Conservation (phyloP, 2,329 filamentous ascomycete genomes). For the Trichoderma semiorbis region DNA sequence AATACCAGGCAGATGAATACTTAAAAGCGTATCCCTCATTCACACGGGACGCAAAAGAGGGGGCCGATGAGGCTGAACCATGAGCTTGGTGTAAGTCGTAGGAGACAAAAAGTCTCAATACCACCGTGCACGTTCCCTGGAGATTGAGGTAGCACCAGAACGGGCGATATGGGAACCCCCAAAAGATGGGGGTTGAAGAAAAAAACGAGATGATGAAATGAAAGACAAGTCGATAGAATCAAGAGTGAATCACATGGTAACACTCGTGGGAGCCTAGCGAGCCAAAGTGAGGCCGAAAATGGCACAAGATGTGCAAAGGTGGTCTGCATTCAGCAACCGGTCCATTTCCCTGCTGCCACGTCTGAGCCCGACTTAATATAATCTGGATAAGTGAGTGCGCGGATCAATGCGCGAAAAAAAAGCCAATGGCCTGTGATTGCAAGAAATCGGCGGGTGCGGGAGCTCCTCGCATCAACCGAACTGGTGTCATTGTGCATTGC, state of each 20-base stretch:
- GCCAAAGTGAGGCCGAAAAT: neutral
- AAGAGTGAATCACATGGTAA: conserved; percentile 10
- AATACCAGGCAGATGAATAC: neutral
- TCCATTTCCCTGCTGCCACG: neutral
- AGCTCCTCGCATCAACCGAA: neutral
- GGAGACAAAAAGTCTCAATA: neutral
- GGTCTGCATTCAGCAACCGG: conserved; percentile 3
- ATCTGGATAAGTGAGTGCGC: neutral
- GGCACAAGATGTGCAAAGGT: conserved; percentile 7
- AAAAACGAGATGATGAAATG: neutral
- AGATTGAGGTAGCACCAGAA: neutral
- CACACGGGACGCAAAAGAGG: conserved; percentile 1
- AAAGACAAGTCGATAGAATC: neutral
- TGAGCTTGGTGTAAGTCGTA: neutral
- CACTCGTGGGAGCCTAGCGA: conserved; percentile 8
- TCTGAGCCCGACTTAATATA: neutral
- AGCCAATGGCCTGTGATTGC: neutral
- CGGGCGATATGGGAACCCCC: neutral
- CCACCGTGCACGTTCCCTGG: neutral
- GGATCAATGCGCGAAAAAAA: neutral
- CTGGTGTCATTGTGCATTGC: conserved; percentile 9
- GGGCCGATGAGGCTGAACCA: conserved; percentile 4
- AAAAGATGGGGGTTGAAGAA: neutral
- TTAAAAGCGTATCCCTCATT: neutral
- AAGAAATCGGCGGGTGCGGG: neutral